These are phyloP conservation scores for Syzygium jambos DNA, from an alignment of 345 rosid species.

Conservation along the genomic window DNA sequence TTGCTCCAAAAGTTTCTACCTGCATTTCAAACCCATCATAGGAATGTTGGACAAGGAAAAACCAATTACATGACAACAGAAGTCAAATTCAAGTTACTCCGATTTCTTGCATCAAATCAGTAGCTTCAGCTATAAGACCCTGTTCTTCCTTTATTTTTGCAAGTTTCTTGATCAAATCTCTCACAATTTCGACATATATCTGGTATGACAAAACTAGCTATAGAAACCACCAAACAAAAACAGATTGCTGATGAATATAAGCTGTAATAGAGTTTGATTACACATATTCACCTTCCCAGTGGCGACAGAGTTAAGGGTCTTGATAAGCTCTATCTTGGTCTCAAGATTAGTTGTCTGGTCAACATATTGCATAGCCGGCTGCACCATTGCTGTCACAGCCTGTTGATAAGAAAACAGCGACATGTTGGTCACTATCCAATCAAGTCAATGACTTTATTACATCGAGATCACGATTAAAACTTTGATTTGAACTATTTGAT, in stretches of 20 bases:
- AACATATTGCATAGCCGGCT: constrained; percentile 82
- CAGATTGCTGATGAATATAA: not conserved
- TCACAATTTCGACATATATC: constrained; percentile 86
- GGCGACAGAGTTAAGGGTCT: constrained; percentile 58
- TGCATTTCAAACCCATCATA: not conserved
- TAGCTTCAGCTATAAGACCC: constrained; percentile 80
- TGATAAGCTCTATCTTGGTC: constrained; percentile 78
- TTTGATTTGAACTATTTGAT: not conserved
- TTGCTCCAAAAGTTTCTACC: constrained; percentile 96
- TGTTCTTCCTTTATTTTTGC: constrained; percentile 91
- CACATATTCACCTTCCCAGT: constrained; percentile 57
- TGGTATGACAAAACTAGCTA: constrained; percentile 6
- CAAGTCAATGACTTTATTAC: not conserved
- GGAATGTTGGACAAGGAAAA: not conserved
- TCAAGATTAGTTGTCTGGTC: constrained; percentile 88
- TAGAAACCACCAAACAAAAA: not conserved
- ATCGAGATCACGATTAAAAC: not conserved
- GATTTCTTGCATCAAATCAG: constrained; percentile 93
- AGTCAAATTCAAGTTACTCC: constrained; percentile 37
- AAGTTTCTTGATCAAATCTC: constrained; percentile 63
- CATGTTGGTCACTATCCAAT: not conserved
- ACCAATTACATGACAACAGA: not conserved
- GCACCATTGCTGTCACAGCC: constrained; percentile 95
- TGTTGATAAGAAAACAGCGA: constrained; percentile 2
- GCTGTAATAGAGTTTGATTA: too few relatives aligned